Percentiles rank a stretch among this genome's conserved stretches.
These are phyloP conservation scores for Colletotrichum sp. DNA, from an alignment of 2,329 filamentous ascomycete species.

Conservation along the genomic window DNA sequence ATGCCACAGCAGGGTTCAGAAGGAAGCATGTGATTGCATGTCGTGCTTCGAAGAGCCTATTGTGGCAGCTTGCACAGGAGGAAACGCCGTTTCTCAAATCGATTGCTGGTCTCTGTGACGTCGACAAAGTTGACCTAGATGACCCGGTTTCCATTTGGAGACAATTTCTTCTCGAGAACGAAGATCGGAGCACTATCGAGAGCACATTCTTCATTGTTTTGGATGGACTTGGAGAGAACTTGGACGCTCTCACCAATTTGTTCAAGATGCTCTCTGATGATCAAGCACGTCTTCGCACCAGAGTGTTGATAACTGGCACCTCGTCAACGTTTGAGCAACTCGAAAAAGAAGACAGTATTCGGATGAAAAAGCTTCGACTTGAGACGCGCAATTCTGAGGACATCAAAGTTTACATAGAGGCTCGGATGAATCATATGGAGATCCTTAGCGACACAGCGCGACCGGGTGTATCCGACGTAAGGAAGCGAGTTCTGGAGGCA, in stretches of 20 bases:
- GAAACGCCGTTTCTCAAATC: slow-evolving; percentile 37
- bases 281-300: background rate
- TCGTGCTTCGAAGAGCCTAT: background rate
- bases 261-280: slow-evolving; percentile 27
- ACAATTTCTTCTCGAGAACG: slow-evolving; percentile 27
- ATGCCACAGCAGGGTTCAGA: background rate
- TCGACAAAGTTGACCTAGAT: slow-evolving; percentile 24
- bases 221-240: slow-evolving; percentile 29
- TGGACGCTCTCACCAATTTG: slow-evolving; percentile 24
- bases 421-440: background rate
- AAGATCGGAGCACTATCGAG: slow-evolving; percentile 31
- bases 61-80: slow-evolving; percentile 36
- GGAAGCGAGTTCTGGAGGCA: background rate
- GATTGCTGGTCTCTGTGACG: slow-evolving; percentile 30
- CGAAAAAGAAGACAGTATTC: background rate
- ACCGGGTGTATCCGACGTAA: background rate
- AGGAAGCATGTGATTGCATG: background rate
- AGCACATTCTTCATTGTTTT: slow-evolving; percentile 37
- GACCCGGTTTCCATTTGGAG: slow-evolving; percentile 7
- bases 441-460: background rate
- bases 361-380: background rate
- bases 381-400: background rate
- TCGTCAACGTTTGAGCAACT: background rate
- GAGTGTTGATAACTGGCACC: background rate
- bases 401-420: background rate